Evolutionary conservation across 306 rosid genomes (phyloP).

Genomic region (Cucurbita moschata): DNA sequence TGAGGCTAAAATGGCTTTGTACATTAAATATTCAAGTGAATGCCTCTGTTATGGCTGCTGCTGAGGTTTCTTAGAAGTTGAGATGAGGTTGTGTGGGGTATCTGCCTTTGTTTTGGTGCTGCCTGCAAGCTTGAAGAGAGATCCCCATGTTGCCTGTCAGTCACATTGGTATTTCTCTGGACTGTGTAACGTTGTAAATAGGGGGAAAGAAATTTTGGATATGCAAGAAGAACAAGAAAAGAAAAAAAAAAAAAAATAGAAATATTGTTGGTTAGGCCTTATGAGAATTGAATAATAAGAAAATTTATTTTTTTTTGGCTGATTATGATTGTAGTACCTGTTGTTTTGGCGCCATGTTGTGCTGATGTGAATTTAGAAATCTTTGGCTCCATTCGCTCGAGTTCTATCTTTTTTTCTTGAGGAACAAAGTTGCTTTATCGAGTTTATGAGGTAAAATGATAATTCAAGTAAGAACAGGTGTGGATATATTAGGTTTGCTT

Average conservation of each 20-base stretch:
- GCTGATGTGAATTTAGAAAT: not conserved
- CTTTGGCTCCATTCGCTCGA: too few species aligned
- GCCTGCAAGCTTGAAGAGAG: constrained; percentile 34
- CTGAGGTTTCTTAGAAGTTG: constrained; percentile 1
- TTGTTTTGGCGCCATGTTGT: not conserved
- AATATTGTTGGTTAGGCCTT: constrained; percentile 36
- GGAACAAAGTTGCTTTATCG: too few species aligned
- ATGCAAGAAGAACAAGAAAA: not conserved
- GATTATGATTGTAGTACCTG: not conserved
- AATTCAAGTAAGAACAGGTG: too few species aligned
- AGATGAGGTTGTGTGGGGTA: constrained; percentile 20
- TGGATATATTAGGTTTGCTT: too few species aligned
- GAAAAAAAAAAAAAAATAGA: not conserved
- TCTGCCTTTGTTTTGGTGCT: constrained; percentile 31
- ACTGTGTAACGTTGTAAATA: constrained; percentile 7
- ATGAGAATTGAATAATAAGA: constrained; percentile 44
- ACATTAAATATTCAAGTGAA: constrained; percentile 15
- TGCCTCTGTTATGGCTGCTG: constrained; percentile 12
- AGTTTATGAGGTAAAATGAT: too few species aligned
- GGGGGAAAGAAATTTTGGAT: constrained; percentile 7
- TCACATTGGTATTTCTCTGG: not conserved
- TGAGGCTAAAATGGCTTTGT: constrained; percentile 32
- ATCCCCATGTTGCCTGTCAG: constrained; percentile 21
- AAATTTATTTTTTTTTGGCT: not conserved
- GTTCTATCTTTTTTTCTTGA: too few species aligned